Conservation (phyloP, 768 basidiomycete species). For the Coprinopsis marcescibilis region DNA sequence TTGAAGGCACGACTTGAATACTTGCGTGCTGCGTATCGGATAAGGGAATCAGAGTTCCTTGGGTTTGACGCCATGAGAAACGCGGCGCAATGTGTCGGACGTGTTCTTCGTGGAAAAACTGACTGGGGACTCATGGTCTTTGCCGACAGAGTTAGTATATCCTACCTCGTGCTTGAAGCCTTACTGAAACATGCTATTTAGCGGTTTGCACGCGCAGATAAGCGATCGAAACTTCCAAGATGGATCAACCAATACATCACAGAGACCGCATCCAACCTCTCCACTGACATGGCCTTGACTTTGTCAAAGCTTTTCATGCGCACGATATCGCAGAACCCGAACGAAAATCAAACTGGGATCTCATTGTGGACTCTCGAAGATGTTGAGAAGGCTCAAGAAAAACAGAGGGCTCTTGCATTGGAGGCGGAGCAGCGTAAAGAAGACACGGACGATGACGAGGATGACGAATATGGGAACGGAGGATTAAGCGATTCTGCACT, state of each 20-base stretch:
- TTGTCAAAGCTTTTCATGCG: constrained; percentile 96
- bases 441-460: constrained; percentile 32
- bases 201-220: constrained; percentile 90
- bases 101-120: constrained; percentile 95
- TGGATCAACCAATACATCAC: constrained; percentile 99
- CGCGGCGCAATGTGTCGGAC: constrained; percentile 97
- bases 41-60: constrained; percentile 96
- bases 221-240: constrained; percentile 90
- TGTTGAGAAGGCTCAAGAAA: constrained; percentile 78
- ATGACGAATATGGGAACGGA: constrained; percentile 64
- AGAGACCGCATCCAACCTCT: constrained; percentile 95
- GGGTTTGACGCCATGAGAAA: constrained; percentile 99
- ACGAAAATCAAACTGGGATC: constrained; percentile 91
- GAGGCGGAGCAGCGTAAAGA: constrained; percentile 38
- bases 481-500: constrained; percentile 61
- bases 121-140: constrained; percentile 99
- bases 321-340: constrained; percentile 96
- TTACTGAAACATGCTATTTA: constrained; percentile 23
- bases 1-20: constrained; percentile 96
- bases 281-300: constrained; percentile 95
- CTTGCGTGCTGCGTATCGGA: constrained; percentile 95
- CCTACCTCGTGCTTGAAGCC: neutral
- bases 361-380: constrained; percentile 95
- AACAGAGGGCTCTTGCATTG: constrained; percentile 63
- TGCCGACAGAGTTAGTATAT: constrained; percentile 80